phyloP scores from a whole-genome alignment of 192 early-diverging fungal genomes.

The Radiomyces spectabilis region DNA sequence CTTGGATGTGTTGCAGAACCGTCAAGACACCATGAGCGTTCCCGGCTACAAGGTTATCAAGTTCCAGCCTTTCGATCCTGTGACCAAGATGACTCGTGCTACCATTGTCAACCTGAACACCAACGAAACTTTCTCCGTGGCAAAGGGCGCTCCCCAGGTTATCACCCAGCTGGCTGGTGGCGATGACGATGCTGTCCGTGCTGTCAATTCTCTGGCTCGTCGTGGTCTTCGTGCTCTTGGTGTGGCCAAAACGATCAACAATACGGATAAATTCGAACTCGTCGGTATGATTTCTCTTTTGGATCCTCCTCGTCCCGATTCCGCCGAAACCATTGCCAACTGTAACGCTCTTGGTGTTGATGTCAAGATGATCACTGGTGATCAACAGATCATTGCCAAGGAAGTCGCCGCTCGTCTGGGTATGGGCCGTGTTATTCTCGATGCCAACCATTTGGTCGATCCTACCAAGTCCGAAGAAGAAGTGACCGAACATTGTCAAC shows the following conservation, averaged over 20 bases:
- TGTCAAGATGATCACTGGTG: slow-evolving; percentile 97
- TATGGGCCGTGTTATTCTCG: slow-evolving; percentile 87
- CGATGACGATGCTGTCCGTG: slow-evolving; percentile 61
- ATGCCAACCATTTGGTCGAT: slow-evolving; percentile 80
- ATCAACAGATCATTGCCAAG: slow-evolving; percentile 92
- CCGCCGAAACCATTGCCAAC: slow-evolving; percentile 75
- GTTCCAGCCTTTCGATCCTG: slow-evolving; percentile 92
- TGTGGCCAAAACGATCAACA: slow-evolving; percentile 73
- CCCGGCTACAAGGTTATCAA: slow-evolving; percentile 89
- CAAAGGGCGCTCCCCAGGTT: slow-evolving; percentile 88
- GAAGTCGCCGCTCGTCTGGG: slow-evolving; percentile 86
- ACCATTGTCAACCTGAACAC: slow-evolving; percentile 74
- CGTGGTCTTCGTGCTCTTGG: slow-evolving; percentile 90
- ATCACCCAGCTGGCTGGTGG: slow-evolving; percentile 65
- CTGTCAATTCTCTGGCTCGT: slow-evolving; percentile 67
- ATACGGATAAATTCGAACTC: slow-evolving; percentile 62
- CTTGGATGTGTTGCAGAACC: slow-evolving; percentile 57
- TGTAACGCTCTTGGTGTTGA: slow-evolving; percentile 83
- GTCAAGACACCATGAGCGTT: slow-evolving; percentile 39
- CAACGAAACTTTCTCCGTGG: slow-evolving; percentile 66
- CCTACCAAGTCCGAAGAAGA: slow-evolving; percentile 69
- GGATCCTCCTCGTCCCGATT: slow-evolving; percentile 87
- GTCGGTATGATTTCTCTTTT: slow-evolving; percentile 89
- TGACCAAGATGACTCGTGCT: slow-evolving; percentile 86
- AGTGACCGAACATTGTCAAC: slow-evolving; percentile 73